These are phyloP conservation scores for Triadica sebifera DNA, from an alignment of 345 rosid species.

Conservation along the genomic window DNA sequence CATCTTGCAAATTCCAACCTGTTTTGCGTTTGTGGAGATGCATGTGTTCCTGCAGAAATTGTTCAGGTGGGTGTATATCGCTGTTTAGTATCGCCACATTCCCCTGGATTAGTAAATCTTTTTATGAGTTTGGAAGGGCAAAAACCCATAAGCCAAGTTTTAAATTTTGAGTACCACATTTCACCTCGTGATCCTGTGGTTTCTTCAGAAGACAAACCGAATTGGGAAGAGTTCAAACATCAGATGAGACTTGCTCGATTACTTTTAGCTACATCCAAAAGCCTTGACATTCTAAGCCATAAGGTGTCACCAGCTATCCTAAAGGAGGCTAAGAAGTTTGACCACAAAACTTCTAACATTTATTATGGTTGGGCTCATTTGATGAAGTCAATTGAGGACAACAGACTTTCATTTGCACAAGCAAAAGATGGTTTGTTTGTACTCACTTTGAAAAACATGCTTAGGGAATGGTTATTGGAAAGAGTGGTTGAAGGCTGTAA, in stretches of 20 bases:
- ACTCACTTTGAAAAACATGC: constrained; percentile 63
- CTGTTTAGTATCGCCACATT: constrained; percentile 62
- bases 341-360: constrained; percentile 45
- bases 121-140: constrained; percentile 76
- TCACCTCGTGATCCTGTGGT: constrained; percentile 31
- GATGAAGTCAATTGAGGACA: constrained; percentile 55
- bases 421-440: constrained; percentile 68
- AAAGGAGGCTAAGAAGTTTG: constrained; percentile 66
- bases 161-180: constrained; percentile 70
- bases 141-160: constrained; percentile 72
- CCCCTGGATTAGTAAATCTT: constrained; percentile 62
- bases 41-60: constrained; percentile 51
- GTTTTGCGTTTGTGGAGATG: constrained; percentile 71
- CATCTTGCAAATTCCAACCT: constrained; percentile 58
- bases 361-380: constrained; percentile 67
- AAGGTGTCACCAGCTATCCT: constrained; percentile 45
- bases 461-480: constrained; percentile 90
- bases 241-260: constrained; percentile 77
- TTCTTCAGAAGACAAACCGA: constrained; percentile 45
- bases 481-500: constrained; percentile 62
- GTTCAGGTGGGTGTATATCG: constrained; percentile 84
- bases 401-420: constrained; percentile 43
- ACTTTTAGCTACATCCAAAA: constrained; percentile 67
- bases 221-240: constrained; percentile 67
- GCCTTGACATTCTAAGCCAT: constrained; percentile 51